Evolutionary conservation across 202 grass and related monocot species (phyloP).

Genomic region (Brachypodium distachyon): DNA sequence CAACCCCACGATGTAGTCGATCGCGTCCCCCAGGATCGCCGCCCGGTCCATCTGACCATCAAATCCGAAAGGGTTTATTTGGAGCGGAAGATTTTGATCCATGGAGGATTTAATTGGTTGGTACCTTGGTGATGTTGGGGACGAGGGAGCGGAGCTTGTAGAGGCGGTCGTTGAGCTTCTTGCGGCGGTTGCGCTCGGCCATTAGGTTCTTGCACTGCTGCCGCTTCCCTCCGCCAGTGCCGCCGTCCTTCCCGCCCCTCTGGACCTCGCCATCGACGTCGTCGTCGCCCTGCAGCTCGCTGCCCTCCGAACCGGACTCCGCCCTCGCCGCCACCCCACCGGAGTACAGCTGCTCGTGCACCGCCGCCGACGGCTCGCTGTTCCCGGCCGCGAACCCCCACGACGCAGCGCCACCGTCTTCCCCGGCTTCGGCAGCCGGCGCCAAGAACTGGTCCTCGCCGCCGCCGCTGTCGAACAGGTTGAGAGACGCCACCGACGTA

Average conservation of each 20-base stretch:
- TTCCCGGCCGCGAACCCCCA: slow-evolving; percentile 5
- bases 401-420: neutral
- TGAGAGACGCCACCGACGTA: slow-evolving; percentile 1
- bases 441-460: slow-evolving; percentile 18
- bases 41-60: slow-evolving; percentile 71
- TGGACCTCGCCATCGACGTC: slow-evolving; percentile 35
- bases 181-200: slow-evolving; percentile 62
- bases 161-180: slow-evolving; percentile 86
- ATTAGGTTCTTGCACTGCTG: slow-evolving; percentile 89
- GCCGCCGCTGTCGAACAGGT: slow-evolving; percentile 19
- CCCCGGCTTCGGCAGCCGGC: neutral
- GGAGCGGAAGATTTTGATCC: no score
- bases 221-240: slow-evolving; percentile 44
- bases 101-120: neutral
- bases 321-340: neutral
- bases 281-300: slow-evolving; percentile 43
- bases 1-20: slow-evolving; percentile 84
- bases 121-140: slow-evolving; percentile 94
- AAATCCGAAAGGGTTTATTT: neutral
- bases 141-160: slow-evolving; percentile 77
- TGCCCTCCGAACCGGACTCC: slow-evolving; percentile 73
- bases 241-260: slow-evolving; percentile 1
- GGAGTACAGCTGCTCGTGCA: slow-evolving; percentile 5
- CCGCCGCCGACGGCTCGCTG: slow-evolving; percentile 22
- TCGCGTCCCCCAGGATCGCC: slow-evolving; percentile 89